Evolutionary conservation across 2,329 filamentous ascomycete genomes (phyloP), one percentile per base, ranked within the genome.

Genomic region (Fusarium haematococcum): DNA sequence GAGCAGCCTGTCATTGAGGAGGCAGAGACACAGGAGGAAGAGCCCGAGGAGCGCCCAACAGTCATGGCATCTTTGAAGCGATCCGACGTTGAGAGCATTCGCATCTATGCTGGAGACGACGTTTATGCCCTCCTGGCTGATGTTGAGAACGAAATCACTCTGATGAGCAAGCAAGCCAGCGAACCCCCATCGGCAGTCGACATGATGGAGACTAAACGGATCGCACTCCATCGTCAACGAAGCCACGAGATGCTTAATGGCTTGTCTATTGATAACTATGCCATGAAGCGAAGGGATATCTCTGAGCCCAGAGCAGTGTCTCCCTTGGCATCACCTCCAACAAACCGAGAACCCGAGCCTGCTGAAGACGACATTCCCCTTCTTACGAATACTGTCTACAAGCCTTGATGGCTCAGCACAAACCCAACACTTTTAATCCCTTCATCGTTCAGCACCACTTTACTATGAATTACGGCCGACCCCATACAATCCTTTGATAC

Each of bases 121-220:
- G 88, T 94, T 10, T 93, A 91, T 73, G 88, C 89, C 3, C 85
- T 94, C 2, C 84, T 94, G 45, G 90, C 89, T 1, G 91, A 93
- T 73, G 91, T 93, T 16, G 91, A 93, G 80, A 79, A 82, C 54
- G 83, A 85, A 59, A 82, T 84, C 61, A 81, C 79, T 61, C 83
- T 81, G 67, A 83, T 85, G 78, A 80, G 79, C 73, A 75, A 69
- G 54, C 72, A 73, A 30, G 69, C 43, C n/a, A 54, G 54, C 14
- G 74, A 77, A 10, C 58, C 64, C 4, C 16, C 33, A 7, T 50
- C 68, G 11, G 35, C 50, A 3, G 45, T 52, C 57, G 71, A 67
- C 33, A 62, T 71, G 52, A 57, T 72, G 37, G 83, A 86, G 69
- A 69, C 65, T 1, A 75, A 71, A 33, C 74, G 81, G 32, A 85